Percentiles rank a stretch among this genome's conserved stretches.
These are phyloP conservation scores for Oemleria cerasiformis DNA, from an alignment of 306 rosid genomes.

Conservation along the genomic window DNA sequence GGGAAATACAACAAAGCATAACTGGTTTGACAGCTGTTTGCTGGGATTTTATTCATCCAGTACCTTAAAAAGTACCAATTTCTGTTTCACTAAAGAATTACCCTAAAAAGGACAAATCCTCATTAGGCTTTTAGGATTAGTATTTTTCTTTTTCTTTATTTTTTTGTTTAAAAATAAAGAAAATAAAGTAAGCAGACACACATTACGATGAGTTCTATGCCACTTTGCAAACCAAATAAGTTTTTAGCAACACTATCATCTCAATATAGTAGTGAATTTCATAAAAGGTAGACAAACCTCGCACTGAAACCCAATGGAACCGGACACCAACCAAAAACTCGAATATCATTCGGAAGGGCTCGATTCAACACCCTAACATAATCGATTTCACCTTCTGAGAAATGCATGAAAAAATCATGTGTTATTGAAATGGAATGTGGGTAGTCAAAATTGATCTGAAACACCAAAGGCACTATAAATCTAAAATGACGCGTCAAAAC, in stretches of 20 bases:
- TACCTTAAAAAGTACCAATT: not conserved
- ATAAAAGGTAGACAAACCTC: constrained; percentile 55
- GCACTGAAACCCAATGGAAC: constrained; percentile 83
- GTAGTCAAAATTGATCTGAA: not conserved
- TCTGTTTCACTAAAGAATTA: not conserved
- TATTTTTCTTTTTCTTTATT: not conserved
- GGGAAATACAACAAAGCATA: not conserved
- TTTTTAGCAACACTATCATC: not conserved
- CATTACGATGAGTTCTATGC: not conserved
- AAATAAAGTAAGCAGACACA: not conserved
- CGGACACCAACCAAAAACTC: constrained; percentile 85
- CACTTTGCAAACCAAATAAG: not conserved
- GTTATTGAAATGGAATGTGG: constrained; percentile 2
- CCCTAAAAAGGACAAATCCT: not conserved
- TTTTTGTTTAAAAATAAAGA: not conserved
- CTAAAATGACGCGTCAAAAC: not conserved
- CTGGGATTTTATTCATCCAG: not conserved
- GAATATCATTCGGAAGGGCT: constrained; percentile 79
- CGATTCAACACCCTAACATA: constrained; percentile 87
- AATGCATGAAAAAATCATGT: constrained; percentile 18
- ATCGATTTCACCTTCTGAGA: constrained; percentile 74
- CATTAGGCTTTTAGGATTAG: not conserved
- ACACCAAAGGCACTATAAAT: not conserved
- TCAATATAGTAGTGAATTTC: constrained; percentile 14
- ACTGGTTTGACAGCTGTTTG: not conserved